These are phyloP conservation scores for Scytalidium lignicola DNA, from an alignment of 2,329 filamentous ascomycete species.

Conservation along the genomic window DNA sequence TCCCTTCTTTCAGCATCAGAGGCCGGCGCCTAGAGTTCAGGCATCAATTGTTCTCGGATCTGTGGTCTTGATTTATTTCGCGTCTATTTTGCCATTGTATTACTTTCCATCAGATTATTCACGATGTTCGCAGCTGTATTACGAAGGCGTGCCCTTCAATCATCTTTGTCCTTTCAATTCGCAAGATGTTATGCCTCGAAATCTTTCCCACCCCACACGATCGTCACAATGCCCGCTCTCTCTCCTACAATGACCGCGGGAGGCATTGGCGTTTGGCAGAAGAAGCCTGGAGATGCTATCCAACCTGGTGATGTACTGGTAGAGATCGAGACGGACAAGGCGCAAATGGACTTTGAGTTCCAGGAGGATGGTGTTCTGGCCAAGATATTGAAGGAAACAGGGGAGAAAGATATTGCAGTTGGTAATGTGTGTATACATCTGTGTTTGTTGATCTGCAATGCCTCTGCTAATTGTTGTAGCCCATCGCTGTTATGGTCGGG, in stretches of 20 bases:
- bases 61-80: neutral
- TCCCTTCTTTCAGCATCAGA: neutral
- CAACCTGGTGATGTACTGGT: constrained; percentile 90
- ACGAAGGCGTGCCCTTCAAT: constrained; percentile 55
- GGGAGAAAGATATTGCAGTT: constrained; percentile 89
- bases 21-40: neutral
- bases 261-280: constrained; percentile 97
- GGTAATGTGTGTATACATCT: constrained; percentile 71
- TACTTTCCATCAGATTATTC: constrained; percentile 13
- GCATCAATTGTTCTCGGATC: neutral
- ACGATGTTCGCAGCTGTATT: constrained; percentile 60
- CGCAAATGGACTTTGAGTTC: constrained; percentile 99
- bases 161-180: constrained; percentile 48
- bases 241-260: constrained; percentile 97
- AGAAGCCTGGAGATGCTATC: constrained; percentile 86
- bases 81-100: constrained; percentile 12
- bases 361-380: constrained; percentile 96
- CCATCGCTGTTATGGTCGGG: constrained; percentile 92
- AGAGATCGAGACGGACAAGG: constrained; percentile 99
- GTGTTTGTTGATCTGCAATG: constrained; percentile 14
- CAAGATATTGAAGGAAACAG: constrained; percentile 87
- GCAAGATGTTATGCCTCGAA: constrained; percentile 50
- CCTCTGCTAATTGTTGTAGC: constrained; percentile 48
- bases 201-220: constrained; percentile 92
- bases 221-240: constrained; percentile 96